Evolutionary conservation across 1,139 yeast genomes (phyloP).

Genomic region (Candida neerlandica): DNA sequence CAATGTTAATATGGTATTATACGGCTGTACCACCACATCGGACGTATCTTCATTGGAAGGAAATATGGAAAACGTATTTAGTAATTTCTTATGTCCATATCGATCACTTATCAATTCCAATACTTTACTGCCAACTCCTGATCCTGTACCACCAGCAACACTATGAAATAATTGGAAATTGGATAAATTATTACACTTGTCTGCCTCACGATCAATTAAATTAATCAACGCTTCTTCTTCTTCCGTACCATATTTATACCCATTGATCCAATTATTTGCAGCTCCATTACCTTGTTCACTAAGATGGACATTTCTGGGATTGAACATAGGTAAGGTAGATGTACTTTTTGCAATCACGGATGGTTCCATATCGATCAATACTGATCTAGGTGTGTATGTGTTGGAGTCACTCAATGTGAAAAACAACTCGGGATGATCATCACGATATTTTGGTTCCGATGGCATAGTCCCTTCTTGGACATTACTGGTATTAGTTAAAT

Average conservation of each 20-base stretch:
- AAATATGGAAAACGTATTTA: conserved; percentile 85
- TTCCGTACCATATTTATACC: conserved; percentile 74
- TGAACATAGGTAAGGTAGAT: conserved; percentile 67
- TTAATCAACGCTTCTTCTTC: conserved; percentile 75
- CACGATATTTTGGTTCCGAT: conserved; percentile 35
- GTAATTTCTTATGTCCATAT: conserved; percentile 74
- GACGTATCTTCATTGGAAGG: conserved; percentile 77
- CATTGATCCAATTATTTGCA: conserved; percentile 94
- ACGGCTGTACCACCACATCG: conserved; percentile 97
- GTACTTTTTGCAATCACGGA: conserved; percentile 74
- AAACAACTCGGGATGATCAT: conserved; percentile 82
- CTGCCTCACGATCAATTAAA: conserved; percentile 87
- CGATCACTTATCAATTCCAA: conserved; percentile 80
- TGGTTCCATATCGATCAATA: conserved; percentile 88
- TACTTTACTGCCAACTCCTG: conserved; percentile 87
- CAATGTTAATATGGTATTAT: conserved; percentile 81
- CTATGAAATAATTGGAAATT: conserved; percentile 92
- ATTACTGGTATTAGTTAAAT: conserved; percentile 7
- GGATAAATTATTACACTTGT: conserved; percentile 85
- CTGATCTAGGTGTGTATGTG: conserved; percentile 84
- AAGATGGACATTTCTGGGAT: conserved; percentile 80
- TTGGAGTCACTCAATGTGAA: conserved; percentile 74
- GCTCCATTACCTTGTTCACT: conserved; percentile 88
- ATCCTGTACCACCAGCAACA: conserved; percentile 99
- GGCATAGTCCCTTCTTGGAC: conserved; percentile 13